Evolutionary conservation across 2,329 filamentous ascomycete genomes (phyloP).

Genomic region (Phaeosphaeriaceae sp.): DNA sequence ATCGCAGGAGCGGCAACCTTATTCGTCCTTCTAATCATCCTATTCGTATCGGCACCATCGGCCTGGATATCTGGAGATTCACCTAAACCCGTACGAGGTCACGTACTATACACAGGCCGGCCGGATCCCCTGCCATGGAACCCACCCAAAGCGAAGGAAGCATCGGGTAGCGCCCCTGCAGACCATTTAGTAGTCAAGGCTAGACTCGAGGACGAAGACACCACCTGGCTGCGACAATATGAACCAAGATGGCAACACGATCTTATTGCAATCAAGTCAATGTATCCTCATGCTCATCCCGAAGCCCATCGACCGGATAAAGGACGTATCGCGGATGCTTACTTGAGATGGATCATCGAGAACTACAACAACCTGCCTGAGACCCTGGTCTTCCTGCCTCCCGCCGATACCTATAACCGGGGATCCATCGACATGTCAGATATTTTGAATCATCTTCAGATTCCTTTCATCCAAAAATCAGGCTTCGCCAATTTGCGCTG

Average conservation of each 20-base stretch:
- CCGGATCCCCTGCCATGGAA: slow-evolving; percentile 7
- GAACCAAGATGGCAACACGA: slow-evolving; percentile 49
- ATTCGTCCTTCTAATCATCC: background rate
- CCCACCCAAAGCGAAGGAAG: slow-evolving; percentile 9
- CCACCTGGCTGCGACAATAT: slow-evolving; percentile 17
- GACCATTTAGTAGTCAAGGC: slow-evolving; percentile 19
- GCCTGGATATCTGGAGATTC: background rate
- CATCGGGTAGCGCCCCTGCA: background rate
- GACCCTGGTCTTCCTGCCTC: slow-evolving; percentile 29
- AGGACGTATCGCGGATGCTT: slow-evolving; percentile 30
- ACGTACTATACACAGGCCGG: slow-evolving; percentile 15
- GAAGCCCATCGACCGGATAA: slow-evolving; percentile 19
- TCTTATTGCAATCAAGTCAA: slow-evolving; percentile 38
- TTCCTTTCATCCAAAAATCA: slow-evolving; percentile 44
- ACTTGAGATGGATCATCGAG: slow-evolving; percentile 32
- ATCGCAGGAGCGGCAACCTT: slow-evolving; percentile 5
- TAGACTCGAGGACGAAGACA: slow-evolving; percentile 18
- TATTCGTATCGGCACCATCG: background rate
- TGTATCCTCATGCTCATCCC: slow-evolving; percentile 17
- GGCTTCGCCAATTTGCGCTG: slow-evolving; percentile 53
- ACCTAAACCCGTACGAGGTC: slow-evolving; percentile 4
- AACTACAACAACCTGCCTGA: slow-evolving; percentile 28
- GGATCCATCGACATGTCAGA: background rate
- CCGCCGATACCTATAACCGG: background rate
- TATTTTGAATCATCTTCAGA: slow-evolving; percentile 35